Percentiles rank a stretch among this genome's conserved stretches.
Evolutionary conservation across 2,329 filamentous ascomycete species (phyloP).

Genomic region (Cladorrhinum sp.): DNA sequence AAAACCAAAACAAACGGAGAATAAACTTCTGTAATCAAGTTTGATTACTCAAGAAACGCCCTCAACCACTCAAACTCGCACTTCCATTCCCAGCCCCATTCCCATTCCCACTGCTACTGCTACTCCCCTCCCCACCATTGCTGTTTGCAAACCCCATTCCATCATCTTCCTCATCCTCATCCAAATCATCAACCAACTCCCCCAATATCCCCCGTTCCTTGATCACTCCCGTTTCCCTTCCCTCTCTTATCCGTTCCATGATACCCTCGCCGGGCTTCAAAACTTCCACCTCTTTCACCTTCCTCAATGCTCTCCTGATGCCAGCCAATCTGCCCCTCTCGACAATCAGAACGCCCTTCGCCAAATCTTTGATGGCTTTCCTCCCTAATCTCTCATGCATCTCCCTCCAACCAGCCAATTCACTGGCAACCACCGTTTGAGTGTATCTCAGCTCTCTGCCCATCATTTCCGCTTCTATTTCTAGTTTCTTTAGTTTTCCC

Average conservation of each 20-base stretch:
- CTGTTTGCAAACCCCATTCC: background rate
- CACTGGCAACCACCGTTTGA: constrained; percentile 86
- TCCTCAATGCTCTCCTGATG: constrained; percentile 74
- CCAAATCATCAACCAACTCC: background rate
- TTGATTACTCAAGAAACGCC: no score
- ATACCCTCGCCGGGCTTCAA: background rate
- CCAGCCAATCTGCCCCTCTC: constrained; percentile 78
- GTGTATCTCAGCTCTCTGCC: constrained; percentile 83
- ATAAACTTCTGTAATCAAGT: no score
- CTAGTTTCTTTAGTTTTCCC: constrained; percentile 69
- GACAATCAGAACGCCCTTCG: constrained; percentile 71
- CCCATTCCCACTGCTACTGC: background rate
- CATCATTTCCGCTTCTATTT: constrained; percentile 69
- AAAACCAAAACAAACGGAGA: no score
- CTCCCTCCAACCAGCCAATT: constrained; percentile 92
- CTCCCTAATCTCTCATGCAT: constrained; percentile 76
- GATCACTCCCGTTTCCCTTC: background rate
- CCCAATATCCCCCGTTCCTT: background rate
- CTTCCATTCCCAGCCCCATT: background rate
- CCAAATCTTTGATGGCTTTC: constrained; percentile 72
- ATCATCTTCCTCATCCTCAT: background rate
- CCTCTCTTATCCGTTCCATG: background rate
- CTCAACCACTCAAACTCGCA: background rate
- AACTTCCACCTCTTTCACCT: constrained; percentile 38
- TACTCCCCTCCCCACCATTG: background rate